Evolutionary conservation across 148 eudicot genomes (phyloP).

Genomic region (Rhododendron henanense): DNA sequence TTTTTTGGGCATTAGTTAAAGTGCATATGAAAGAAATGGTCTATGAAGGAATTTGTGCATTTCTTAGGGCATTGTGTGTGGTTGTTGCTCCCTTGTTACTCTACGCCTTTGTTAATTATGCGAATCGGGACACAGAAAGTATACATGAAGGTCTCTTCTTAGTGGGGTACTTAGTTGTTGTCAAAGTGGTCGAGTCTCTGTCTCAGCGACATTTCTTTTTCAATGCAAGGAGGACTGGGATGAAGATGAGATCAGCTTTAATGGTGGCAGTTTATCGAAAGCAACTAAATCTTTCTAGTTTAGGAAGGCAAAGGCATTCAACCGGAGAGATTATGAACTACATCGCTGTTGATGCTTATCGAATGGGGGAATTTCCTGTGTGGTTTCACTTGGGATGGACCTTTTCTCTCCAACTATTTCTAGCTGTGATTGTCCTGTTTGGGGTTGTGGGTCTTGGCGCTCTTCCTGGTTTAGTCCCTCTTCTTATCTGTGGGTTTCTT

Average conservation of each 20-base stretch:
- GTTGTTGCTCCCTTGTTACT: conserved; percentile 50
- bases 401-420: conserved; percentile 31
- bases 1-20: conserved; percentile 23
- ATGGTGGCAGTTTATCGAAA: conserved; percentile 64
- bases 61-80: conserved; percentile 34
- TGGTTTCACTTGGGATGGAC: conserved; percentile 53
- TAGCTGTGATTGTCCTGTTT: conserved; percentile 32
- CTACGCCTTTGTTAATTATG: conserved; percentile 48
- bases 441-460: conserved; percentile 46
- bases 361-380: conserved; percentile 58
- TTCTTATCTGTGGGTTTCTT: conserved; percentile 41
- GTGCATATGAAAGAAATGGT: conserved; percentile 49
- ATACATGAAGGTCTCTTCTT: conserved; percentile 29
- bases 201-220: conserved; percentile 60
- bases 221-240: conserved; percentile 45
- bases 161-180: conserved; percentile 38
- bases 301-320: conserved; percentile 51
- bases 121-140: conserved; percentile 21
- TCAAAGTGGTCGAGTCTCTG: conserved; percentile 49
- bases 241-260: conserved; percentile 64
- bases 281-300: conserved; percentile 51
- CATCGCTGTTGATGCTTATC: conserved; percentile 60
- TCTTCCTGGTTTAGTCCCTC: conserved; percentile 50
- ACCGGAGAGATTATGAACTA: conserved; percentile 60
- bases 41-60: conserved; percentile 32